These are phyloP conservation scores for Ogataea paradorogensis DNA, from an alignment of 805 yeast genomes.

Conservation along the genomic window DNA sequence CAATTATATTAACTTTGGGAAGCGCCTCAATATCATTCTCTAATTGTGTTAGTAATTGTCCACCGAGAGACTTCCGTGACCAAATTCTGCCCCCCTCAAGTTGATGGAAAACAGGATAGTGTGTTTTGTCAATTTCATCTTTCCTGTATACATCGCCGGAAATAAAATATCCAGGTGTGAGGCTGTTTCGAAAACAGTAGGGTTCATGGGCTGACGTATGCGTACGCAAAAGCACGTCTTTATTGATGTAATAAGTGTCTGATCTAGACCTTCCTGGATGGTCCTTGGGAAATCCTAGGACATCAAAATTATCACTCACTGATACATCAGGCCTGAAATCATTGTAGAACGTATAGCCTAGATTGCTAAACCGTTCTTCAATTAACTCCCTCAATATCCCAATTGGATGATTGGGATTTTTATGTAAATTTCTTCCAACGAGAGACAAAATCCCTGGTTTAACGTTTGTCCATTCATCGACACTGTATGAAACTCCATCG, in stretches of 20 bases:
- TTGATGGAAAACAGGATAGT: constrained; percentile 96
- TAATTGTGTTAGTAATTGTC: constrained; percentile 42
- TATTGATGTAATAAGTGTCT: constrained; percentile 89
- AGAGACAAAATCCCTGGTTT: constrained; percentile 68
- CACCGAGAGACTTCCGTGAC: constrained; percentile 47
- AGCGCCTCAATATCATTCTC: constrained; percentile 59
- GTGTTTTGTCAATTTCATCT: constrained; percentile 93
- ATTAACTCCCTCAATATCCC: constrained; percentile 78
- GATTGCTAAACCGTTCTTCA: constrained; percentile 59
- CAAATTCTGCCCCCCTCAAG: constrained; percentile 95
- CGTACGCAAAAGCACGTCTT: constrained; percentile 70
- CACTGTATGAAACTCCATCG: constrained; percentile 48
- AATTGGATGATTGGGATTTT: constrained; percentile 77
- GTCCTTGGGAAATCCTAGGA: constrained; percentile 82
- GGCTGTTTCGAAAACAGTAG: constrained; percentile 66
- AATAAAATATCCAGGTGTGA: constrained; percentile 84
- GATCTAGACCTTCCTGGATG: constrained; percentile 93
- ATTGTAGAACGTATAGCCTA: constrained; percentile 77
- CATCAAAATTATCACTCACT: constrained; percentile 83
- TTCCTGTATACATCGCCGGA: constrained; percentile 95
- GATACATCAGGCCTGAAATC: constrained; percentile 82
- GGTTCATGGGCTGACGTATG: constrained; percentile 97
- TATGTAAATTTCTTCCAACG: constrained; percentile 72
- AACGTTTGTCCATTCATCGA: constrained; percentile 84
- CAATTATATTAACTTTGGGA: constrained; percentile 66